A percentile compares a stretch with the other conserved stretches of the same genome.
Conservation (phyloP, 2,329 filamentous ascomycete species). For the Colletotrichum trifolii region DNA sequence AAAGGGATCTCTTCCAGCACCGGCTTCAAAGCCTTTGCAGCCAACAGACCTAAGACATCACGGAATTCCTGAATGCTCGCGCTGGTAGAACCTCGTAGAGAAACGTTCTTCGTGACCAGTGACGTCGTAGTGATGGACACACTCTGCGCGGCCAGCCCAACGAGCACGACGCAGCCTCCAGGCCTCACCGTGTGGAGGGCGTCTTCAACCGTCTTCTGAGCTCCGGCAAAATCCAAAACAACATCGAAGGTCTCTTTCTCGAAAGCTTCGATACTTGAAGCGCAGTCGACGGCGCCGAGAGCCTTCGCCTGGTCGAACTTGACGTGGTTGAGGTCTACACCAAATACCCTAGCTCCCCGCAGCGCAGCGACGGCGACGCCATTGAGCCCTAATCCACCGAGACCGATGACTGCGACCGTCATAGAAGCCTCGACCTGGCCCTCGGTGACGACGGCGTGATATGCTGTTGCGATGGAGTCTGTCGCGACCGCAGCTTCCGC, state of each 20-base stretch:
- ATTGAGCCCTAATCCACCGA: slow-evolving; percentile 27
- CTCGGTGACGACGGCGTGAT: slow-evolving; percentile 34
- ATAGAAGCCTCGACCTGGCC: not conserved
- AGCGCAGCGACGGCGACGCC: slow-evolving; percentile 20
- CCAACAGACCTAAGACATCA: slow-evolving; percentile 15
- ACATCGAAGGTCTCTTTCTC: slow-evolving; percentile 14
- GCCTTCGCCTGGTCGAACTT: slow-evolving; percentile 23
- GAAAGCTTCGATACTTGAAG: not conserved
- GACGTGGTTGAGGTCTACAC: slow-evolving; percentile 8
- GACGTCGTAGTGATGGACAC: slow-evolving; percentile 3
- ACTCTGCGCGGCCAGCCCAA: slow-evolving; percentile 20
- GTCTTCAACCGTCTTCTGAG: slow-evolving; percentile 15
- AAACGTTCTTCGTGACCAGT: slow-evolving; percentile 16
- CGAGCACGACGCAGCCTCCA: slow-evolving; percentile 27
- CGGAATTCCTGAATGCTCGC: slow-evolving; percentile 17
- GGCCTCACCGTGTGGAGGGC: slow-evolving; percentile 13
- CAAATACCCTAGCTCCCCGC: slow-evolving; percentile 20
- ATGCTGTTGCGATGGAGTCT: slow-evolving; percentile 27
- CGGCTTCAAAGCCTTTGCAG: slow-evolving; percentile 2
- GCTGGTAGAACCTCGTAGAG: slow-evolving; percentile 12
- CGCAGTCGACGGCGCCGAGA: slow-evolving; percentile 12
- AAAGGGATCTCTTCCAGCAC: not conserved
- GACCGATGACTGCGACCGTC: slow-evolving; percentile 22
- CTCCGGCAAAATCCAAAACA: slow-evolving; percentile 29
- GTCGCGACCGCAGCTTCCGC: slow-evolving; percentile 22